Evolutionary conservation across 2,329 filamentous ascomycete genomes (phyloP), one percentile per base, ranked within the genome.

Genomic region (Mycosphaerella sp.): DNA sequence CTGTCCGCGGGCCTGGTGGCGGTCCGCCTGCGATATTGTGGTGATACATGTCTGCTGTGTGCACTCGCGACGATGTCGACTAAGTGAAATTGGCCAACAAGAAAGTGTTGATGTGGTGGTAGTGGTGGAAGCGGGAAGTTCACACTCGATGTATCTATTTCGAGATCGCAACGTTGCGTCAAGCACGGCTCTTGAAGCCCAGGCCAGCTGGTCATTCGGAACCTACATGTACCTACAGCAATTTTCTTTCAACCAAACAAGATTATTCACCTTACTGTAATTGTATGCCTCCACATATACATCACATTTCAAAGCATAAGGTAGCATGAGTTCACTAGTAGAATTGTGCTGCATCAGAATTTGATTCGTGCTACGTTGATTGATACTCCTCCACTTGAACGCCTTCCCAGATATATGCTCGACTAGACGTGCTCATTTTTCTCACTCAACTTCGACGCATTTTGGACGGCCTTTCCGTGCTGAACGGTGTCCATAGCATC

Each of bases 401-500:
- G 21, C 21, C 21, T 5, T 25, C 1, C 21, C 21, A 25, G 21
- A 3, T 25, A 25, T 25, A 25, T 25, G 28, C 45, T 16, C 17
- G 13, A 34, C 45, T 49, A 54, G 8, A 30, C 52, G 37, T 50
- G 50, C 47, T 50, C 47, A 17, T 43, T 39, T 14, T 43, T 39
- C 16, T 50, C 47, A 41, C 52, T 50, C 7, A 17, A 14, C 27
- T 50, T 47, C 10, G 52, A 54, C 5, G 35, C 46, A 10, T 43
- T 37, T 8, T 41, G 41, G 18, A 39, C 16, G 18, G 35, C 32
- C 48, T 54, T 44, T 32, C 44, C 39, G 7, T 54, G 41, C 13
- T 55, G 48, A 39, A 52, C 52, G 6, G 42, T 45, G 12, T 36
- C 17, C 4, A 41, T 48, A 18, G 44, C 54, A 36, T 53, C 52